Evolutionary conservation across 1,139 yeast species (phyloP), one percentile per base, ranked within the genome.

Genomic region (Arxiozyma telluris): DNA sequence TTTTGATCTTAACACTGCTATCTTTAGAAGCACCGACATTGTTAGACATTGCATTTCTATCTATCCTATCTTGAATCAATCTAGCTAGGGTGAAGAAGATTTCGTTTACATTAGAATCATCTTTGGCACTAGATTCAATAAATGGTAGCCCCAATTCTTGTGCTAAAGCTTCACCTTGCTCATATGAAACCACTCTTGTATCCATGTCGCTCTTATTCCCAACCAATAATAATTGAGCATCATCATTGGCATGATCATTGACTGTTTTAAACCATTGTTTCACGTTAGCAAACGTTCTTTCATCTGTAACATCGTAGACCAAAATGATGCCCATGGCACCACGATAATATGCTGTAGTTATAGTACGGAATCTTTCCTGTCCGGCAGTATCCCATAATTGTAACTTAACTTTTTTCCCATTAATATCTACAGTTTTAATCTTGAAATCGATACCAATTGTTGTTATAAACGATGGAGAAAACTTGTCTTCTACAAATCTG

Each of bases 311-410:
- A 71, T 93, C 99, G 73, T 93, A 93, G 51, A 93, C 96, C 63
- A 93, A 81, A 56, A 93, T 83, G 69, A 94, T 93, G 59, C 98
- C 99, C 94, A 90, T 89, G 56, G 99, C 98, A 55, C 98, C 97
- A 72, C 99, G 83, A 75, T 94, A 93, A 73, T 94, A 93, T 11
- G 98, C 97, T 22, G 98, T 90, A 50, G 98, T 93, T 72, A 93
- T 93, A 53, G 98, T 93, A 76, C 97, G 83, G 78, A 93, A 93
- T 48, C 59, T 54, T 50, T 56, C 98, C 75, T 93, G 98, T 34
- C 98, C 98, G 6, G 98, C 98, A 45, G 98, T 93, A 71, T 93
- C 98, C 98, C 98, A 93, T 47, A 93, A 90, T 72, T 93, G 98
- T 68, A 93, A 80, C 74, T 93, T 93, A 72, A 94, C 87, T 64